Evolutionary conservation across 2,329 filamentous ascomycete species (phyloP).

Genomic region (Myriosclerotinia scirpicola): DNA sequence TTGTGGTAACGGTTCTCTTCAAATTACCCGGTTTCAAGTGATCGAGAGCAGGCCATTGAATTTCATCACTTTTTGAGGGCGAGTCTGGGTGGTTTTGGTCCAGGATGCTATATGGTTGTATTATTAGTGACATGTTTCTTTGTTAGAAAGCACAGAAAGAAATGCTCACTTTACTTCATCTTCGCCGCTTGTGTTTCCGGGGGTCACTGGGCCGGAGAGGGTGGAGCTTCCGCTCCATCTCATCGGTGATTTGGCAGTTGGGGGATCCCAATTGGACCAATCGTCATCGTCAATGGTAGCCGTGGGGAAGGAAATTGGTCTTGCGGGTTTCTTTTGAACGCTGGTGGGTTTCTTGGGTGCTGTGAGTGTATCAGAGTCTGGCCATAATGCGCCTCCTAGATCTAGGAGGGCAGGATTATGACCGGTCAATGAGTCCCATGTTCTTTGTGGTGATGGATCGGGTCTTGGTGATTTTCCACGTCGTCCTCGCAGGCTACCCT

Average conservation of each 20-base stretch:
- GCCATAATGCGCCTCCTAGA: slow-evolving; percentile 29
- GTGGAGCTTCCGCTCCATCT: slow-evolving; percentile 59
- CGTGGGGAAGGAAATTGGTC: slow-evolving; percentile 33
- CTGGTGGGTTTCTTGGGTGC: slow-evolving; percentile 28
- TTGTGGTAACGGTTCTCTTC: slow-evolving; percentile 76
- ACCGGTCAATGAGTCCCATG: slow-evolving; percentile 39
- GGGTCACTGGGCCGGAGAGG: slow-evolving; percentile 35
- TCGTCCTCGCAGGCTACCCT: slow-evolving; percentile 36
- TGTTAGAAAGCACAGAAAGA: slow-evolving; percentile 24
- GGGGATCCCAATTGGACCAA: slow-evolving; percentile 65
- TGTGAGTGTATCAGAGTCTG: slow-evolving; percentile 26
- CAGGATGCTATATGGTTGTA: not conserved
- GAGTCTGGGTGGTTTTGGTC: slow-evolving; percentile 30
- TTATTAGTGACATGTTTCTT: slow-evolving; percentile 27
- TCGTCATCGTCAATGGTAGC: slow-evolving; percentile 52
- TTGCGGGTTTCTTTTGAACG: slow-evolving; percentile 31
- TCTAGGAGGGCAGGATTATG: slow-evolving; percentile 31
- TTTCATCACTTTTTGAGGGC: slow-evolving; percentile 38
- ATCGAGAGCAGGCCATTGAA: slow-evolving; percentile 47
- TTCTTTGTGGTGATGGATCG: slow-evolving; percentile 27
- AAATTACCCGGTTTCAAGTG: slow-evolving; percentile 66
- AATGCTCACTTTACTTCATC: slow-evolving; percentile 36
- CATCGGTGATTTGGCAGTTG: slow-evolving; percentile 51
- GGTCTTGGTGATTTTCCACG: slow-evolving; percentile 31
- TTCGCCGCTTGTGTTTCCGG: slow-evolving; percentile 30